Evolutionary conservation across 345 rosid species (phyloP), one percentile per base, ranked within the genome.

Genomic region (Bruguiera sexangula): DNA sequence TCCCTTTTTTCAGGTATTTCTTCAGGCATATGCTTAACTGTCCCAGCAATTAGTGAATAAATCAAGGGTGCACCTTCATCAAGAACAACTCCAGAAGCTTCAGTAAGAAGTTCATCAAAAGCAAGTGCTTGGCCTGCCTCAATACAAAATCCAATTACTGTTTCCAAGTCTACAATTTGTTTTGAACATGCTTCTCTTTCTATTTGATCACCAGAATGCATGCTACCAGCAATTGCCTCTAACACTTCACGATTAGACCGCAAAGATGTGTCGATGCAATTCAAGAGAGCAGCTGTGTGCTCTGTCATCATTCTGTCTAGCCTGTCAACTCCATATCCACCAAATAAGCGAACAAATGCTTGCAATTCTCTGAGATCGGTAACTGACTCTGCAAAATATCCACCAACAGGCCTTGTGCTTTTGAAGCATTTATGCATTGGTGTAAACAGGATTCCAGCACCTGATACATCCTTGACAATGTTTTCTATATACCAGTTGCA

Each of bases 401-500:
- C 99, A 69, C 97, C 98, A 60, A 95, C 96, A 68, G 98, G 99
- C 82, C 97, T 90, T 26, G 91, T 87, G 85, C 99, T 95, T 83
- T 92, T 92, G 81, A 95, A 92, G 91, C 91, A 87, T 78, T 79
- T 85, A 70, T 89, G 99, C 75, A 85, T 80, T 5, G 99, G 98
- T 60, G 98, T 88, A 50, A 92, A 95, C 73, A 95, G 87, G 80
- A 92, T 90, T 82, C 98, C 97, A 69, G 97, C 97, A 72, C 93
- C 94, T 46, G 97, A 90, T 67, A 85, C 74, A 76, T 95, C 99
- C 83, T 92, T 95, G 79, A 95, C 85, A 77, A 95, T 92, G 78
- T 95, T 95, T 76, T 95, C 98, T 62, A 95, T 85, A 84, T 95
- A 95, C 99, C 99, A 95, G 82, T 87, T 92, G 89, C 99, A 92